Evolutionary conservation across 108 stramenopile species (phyloP), one percentile per base, ranked within the genome.

Genomic region (Nannochloropsis salina): DNA sequence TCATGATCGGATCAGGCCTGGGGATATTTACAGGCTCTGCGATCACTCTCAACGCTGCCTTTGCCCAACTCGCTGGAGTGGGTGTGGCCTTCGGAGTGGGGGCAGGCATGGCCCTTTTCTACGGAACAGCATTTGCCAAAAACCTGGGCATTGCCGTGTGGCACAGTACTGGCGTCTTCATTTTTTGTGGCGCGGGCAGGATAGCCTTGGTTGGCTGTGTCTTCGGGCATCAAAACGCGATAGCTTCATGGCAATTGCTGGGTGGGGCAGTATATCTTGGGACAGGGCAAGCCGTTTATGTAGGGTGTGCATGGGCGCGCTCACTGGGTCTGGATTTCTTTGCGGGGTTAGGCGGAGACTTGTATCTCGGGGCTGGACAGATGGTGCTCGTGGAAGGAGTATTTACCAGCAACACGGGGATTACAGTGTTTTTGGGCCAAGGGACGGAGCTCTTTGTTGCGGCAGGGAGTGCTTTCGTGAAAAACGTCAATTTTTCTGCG

Each of bases 301-400:
- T 74, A 15, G 61, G 61, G 4, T 74, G 61, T 74, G 61, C n/a
- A 6, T 74, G 15, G 20, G n/a, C 61, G 8, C 15, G 61, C 20
- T 74, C 61, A 2, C n/a, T 74, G 61, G 61, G 61, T n/a, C 61
- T 74, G 15, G 61, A 74, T 74, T 74, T n/a, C 20, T 74, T 74
- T n/a, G n/a, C 61, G n/a, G 61, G 61, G 61, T n/a, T 74, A n/a
- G 61, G 61, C 6, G 61, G 61, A 74, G 61, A 74, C 8, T 2
- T 74, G 15, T 74, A n/a, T 74, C 20, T 74, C n/a, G 61, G 61
- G 15, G 61, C 61, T 74, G 61, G 61, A 74, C 61, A 74, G 61
- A 15, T 74, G 2, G 61, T 74, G n/a, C 3, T 74, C 20, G 61
- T 74, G 20, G 20, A 6, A 15, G 15, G 20, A n/a, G 61, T 74